Evolutionary conservation across 108 stramenopile genomes (phyloP).

Genomic region (Cyclotella baltica): DNA sequence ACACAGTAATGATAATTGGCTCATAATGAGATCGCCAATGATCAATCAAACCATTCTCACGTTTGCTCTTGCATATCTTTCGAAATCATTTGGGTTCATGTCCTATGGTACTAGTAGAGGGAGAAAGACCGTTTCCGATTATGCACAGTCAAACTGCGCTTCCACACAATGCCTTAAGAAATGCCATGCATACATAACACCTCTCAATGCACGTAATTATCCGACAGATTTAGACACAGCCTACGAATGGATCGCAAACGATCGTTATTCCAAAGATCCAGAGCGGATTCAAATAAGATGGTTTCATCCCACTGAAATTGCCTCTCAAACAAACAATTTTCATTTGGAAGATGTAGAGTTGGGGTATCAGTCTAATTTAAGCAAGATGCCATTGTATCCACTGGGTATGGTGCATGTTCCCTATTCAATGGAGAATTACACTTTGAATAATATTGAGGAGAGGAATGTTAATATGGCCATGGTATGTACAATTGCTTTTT

Average conservation of each 20-base stretch:
- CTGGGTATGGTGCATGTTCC: constrained; percentile 68
- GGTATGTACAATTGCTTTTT: constrained; percentile 20
- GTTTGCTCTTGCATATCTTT: too few species aligned
- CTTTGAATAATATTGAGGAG: constrained; percentile 77
- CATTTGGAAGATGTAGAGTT: constrained; percentile 12
- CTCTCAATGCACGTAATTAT: not conserved
- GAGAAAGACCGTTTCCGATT: too few species aligned
- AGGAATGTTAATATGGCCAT: constrained; percentile 78
- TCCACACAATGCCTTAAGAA: too few species aligned
- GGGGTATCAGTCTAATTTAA: not conserved
- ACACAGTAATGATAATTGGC: too few species aligned
- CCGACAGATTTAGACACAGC: constrained; percentile 54
- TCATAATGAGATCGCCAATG: too few species aligned
- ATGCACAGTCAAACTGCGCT: too few species aligned
- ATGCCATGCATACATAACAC: too few species aligned
- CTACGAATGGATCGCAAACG: constrained; percentile 59
- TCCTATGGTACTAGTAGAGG: too few species aligned
- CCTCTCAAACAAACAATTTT: not conserved
- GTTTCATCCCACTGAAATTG: constrained; percentile 26
- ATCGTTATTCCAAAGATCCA: constrained; percentile 39
- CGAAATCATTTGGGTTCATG: too few species aligned
- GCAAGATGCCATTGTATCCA: constrained; percentile 75
- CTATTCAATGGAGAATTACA: constrained; percentile 49
- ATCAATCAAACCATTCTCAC: too few species aligned
- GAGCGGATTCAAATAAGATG: constrained; percentile 19